Evolutionary conservation across 257 asterid species (phyloP).

Genomic region (Ballota nigra): DNA sequence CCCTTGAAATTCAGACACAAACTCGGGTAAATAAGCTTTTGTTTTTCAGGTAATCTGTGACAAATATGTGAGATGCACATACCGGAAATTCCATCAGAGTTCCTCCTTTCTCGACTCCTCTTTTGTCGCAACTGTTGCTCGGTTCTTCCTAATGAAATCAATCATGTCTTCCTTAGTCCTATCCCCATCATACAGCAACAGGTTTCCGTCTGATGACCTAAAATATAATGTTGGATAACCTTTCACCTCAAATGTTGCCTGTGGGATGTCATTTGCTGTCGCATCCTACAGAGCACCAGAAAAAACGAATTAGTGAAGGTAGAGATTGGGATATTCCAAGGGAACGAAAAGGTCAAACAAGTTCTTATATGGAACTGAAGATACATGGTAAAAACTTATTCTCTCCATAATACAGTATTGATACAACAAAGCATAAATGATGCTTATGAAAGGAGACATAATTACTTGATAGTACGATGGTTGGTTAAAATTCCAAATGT

Average conservation of each 20-base stretch:
- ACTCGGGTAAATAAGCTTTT: background rate
- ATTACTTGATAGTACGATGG: background rate
- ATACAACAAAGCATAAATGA: background rate
- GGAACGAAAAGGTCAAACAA: background rate
- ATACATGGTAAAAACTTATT: background rate
- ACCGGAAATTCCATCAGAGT: conserved; percentile 44
- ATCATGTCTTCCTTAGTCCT: conserved; percentile 69
- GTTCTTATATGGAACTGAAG: background rate
- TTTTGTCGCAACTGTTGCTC: conserved; percentile 34
- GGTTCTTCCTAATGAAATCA: conserved; percentile 66
- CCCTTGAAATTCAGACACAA: background rate
- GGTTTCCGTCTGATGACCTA: conserved; percentile 63
- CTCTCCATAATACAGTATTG: background rate
- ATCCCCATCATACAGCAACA: conserved; percentile 58
- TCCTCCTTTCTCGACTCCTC: conserved; percentile 58
- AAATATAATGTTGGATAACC: conserved; percentile 87
- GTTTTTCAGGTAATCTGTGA: background rate
- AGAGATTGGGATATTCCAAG: background rate
- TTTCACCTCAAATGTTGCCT: conserved; percentile 57
- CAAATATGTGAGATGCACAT: background rate
- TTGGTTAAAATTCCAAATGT: background rate
- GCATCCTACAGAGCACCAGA: conserved; percentile 55
- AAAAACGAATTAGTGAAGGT: conserved; percentile 7
- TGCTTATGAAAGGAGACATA: background rate
- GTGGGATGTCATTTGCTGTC: conserved; percentile 72